These are phyloP conservation scores for Fusarium papillatum DNA, from an alignment of 2,329 filamentous ascomycete species.

Conservation along the genomic window DNA sequence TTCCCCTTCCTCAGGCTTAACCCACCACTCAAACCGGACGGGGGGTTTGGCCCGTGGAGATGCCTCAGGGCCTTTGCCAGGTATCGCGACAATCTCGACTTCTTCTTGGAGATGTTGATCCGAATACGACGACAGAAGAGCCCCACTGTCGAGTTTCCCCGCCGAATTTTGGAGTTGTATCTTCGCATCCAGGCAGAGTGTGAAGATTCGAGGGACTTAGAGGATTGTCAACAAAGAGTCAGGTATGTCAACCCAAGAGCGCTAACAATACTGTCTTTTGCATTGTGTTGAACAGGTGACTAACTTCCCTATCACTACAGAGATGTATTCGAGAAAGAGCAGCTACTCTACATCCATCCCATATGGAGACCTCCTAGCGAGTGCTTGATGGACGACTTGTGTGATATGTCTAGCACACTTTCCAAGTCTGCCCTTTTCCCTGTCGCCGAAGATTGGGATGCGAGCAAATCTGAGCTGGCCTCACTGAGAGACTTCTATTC, in stretches of 20 bases:
- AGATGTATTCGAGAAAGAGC: constrained; percentile 36
- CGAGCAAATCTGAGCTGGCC: constrained; percentile 37
- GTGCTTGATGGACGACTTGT: constrained; percentile 36
- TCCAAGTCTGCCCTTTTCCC: constrained; percentile 41
- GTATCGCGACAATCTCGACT: constrained; percentile 34
- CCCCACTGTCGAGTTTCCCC: constrained; percentile 36
- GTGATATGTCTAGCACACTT: constrained; percentile 38
- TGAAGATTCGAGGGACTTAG: constrained; percentile 26
- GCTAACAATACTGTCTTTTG: neutral
- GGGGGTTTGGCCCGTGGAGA: constrained; percentile 33
- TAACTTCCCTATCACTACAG: constrained; percentile 14
- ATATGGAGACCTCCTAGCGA: constrained; percentile 41
- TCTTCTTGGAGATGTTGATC: constrained; percentile 41
- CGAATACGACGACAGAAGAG: constrained; percentile 29
- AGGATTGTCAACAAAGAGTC: constrained; percentile 25
- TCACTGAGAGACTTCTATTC: constrained; percentile 40
- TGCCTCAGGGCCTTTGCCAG: constrained; percentile 37
- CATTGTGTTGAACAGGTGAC: neutral
- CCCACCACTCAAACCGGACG: constrained; percentile 30
- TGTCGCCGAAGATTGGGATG: constrained; percentile 36
- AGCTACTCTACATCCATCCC: constrained; percentile 36
- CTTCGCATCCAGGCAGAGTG: constrained; percentile 41
- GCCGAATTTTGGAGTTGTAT: constrained; percentile 40
- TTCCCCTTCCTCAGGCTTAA: constrained; percentile 41
- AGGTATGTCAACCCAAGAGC: constrained; percentile 17